These are phyloP conservation scores for Psilocybe cubensis DNA, from an alignment of 768 basidiomycete species.

Conservation along the genomic window DNA sequence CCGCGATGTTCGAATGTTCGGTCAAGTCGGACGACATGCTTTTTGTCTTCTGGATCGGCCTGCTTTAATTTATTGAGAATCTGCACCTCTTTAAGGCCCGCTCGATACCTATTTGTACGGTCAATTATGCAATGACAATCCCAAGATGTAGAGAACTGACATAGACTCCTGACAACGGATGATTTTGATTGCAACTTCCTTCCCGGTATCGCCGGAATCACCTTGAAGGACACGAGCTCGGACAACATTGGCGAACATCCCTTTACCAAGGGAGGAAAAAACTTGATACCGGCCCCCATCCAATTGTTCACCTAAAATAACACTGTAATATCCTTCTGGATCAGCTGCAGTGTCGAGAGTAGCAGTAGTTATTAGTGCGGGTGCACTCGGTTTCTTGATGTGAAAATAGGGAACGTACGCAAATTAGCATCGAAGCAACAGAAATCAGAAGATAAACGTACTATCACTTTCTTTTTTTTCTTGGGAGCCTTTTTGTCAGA, in stretches of 20 bases:
- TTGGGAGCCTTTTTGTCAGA: slow-evolving; percentile 54
- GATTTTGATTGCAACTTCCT: slow-evolving; percentile 97
- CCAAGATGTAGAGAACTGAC: slow-evolving; percentile 49
- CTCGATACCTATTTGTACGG: slow-evolving; percentile 74
- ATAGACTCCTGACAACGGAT: slow-evolving; percentile 95
- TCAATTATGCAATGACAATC: slow-evolving; percentile 6
- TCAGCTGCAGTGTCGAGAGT: slow-evolving; percentile 91
- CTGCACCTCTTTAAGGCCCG: slow-evolving; percentile 89
- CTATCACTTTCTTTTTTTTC: slow-evolving; percentile 57
- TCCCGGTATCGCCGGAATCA: slow-evolving; percentile 53
- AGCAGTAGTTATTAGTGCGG: slow-evolving; percentile 67
- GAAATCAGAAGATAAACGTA: slow-evolving; percentile 32
- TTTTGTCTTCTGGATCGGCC: slow-evolving; percentile 96
- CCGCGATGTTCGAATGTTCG: slow-evolving; percentile 97
- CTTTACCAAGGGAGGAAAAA: slow-evolving; percentile 93
- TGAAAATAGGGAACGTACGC: background rate
- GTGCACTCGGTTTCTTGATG: slow-evolving; percentile 50
- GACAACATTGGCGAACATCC: slow-evolving; percentile 98
- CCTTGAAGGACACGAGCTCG: slow-evolving; percentile 80
- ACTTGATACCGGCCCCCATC: slow-evolving; percentile 94
- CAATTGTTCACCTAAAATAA: slow-evolving; percentile 92
- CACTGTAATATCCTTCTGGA: slow-evolving; percentile 92
- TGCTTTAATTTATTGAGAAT: slow-evolving; percentile 87
- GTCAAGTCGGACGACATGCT: slow-evolving; percentile 92
- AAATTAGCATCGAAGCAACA: background rate